Percentiles rank a stretch among this genome's conserved stretches.
Conservation (phyloP, 805 yeast genomes). For the Yamadazyma insecticola region DNA sequence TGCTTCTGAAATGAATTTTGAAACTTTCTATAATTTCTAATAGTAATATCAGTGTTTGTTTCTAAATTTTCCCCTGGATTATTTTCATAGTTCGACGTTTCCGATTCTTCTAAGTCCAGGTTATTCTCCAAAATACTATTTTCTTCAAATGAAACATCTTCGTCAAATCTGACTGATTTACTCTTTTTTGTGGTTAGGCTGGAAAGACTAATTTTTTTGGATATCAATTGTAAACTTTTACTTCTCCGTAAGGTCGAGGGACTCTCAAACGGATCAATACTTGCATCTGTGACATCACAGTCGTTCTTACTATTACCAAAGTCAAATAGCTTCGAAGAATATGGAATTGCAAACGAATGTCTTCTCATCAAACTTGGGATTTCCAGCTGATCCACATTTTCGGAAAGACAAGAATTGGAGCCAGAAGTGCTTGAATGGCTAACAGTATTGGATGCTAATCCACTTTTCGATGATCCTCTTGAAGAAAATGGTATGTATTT, state of each 20-base stretch:
- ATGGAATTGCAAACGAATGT: constrained; percentile 11
- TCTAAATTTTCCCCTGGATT: neutral
- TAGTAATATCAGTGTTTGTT: too few species aligned
- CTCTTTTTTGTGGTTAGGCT: constrained; percentile 8
- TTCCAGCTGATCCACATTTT: constrained; percentile 3
- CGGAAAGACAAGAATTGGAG: too few species aligned
- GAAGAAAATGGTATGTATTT: too few species aligned
- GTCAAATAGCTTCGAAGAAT: constrained; percentile 3
- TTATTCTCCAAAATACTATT: too few species aligned
- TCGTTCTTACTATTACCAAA: constrained; percentile 1
- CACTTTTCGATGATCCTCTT: too few species aligned
- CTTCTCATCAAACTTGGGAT: constrained; percentile 9
- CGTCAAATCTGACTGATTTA: constrained; percentile 10
- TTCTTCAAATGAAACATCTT: too few species aligned
- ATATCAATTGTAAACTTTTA: constrained; percentile 10
- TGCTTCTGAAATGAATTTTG: too few species aligned
- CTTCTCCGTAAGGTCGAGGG: constrained; percentile 11
- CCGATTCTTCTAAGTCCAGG: too few species aligned
- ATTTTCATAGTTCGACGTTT: neutral
- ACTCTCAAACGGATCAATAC: constrained; percentile 19
- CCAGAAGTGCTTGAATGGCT: too few species aligned
- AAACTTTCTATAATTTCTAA: too few species aligned
- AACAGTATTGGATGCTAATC: too few species aligned
- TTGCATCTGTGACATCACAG: constrained; percentile 12
- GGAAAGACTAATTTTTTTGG: constrained; percentile 8